Evolutionary conservation across 441 rosid genomes (phyloP).

Genomic region (Erodium chrysanthum): DNA sequence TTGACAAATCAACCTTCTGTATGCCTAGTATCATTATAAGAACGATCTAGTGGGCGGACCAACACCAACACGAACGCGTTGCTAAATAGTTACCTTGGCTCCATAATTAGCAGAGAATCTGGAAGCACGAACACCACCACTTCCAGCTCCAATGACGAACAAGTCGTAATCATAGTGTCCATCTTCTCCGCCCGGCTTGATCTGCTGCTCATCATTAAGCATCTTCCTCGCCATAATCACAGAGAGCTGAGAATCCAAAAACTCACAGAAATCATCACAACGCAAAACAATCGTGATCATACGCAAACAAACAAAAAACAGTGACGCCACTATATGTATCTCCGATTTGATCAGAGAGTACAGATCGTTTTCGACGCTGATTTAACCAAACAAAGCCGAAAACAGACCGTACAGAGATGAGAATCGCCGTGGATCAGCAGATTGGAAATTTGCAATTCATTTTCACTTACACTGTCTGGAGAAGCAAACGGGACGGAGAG

Average conservation of each 20-base stretch:
- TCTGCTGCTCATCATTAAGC: constrained; percentile 15
- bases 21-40: background rate
- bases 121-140: constrained; percentile 97
- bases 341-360: background rate
- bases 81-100: constrained; percentile 42
- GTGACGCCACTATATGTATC: background rate
- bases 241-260: constrained; percentile 6
- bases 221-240: constrained; percentile 37
- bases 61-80: background rate
- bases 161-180: constrained; percentile 61
- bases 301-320: background rate
- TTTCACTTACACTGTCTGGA: background rate
- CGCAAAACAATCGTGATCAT: background rate
- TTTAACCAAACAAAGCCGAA: background rate
- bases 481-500: background rate
- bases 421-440: background rate
- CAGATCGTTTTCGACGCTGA: background rate
- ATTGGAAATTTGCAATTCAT: background rate
- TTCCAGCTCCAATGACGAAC: constrained; percentile 95
- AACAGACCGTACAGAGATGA: background rate
- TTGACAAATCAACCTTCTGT: background rate
- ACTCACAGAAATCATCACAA: background rate
- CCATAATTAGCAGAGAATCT: constrained; percentile 83
- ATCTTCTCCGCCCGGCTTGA: constrained; percentile 28
- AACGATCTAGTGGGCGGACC: background rate